A percentile compares a stretch with the other conserved stretches of the same genome.
These are phyloP conservation scores for Handroanthus guayacan DNA, from an alignment of 257 asterid species.

Conservation along the genomic window DNA sequence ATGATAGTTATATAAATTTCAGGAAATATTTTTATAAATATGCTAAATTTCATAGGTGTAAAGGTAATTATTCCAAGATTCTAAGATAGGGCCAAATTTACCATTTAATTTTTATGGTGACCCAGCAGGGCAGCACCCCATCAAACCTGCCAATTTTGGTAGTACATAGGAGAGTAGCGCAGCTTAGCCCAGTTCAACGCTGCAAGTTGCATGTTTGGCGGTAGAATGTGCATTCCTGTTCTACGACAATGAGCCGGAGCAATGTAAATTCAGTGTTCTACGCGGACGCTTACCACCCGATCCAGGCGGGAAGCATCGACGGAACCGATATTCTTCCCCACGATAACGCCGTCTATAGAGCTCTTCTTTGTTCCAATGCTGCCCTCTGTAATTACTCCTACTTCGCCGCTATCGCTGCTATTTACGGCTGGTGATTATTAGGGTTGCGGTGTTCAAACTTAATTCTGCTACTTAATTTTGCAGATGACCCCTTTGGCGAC, in stretches of 20 bases:
- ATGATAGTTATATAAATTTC: no score
- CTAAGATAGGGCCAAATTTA: no score
- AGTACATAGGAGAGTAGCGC: no score
- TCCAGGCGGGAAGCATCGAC: slow-evolving; percentile 97
- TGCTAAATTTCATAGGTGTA: no score
- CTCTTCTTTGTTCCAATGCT: slow-evolving; percentile 88
- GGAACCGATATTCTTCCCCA: slow-evolving; percentile 91
- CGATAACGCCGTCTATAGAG: slow-evolving; percentile 86
- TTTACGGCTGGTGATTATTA: slow-evolving; percentile 8
- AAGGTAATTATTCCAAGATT: no score
- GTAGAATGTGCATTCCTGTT: slow-evolving; percentile 7
- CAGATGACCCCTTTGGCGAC: slow-evolving; percentile 95
- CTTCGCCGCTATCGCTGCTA: neutral
- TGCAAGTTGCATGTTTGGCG: no score
- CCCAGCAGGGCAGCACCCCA: no score
- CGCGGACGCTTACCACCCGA: slow-evolving; percentile 85
- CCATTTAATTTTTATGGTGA: no score
- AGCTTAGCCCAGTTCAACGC: no score
- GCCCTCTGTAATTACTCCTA: slow-evolving; percentile 62
- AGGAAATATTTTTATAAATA: no score
- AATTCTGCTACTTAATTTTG: slow-evolving; percentile 28
- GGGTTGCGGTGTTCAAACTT: slow-evolving; percentile 23
- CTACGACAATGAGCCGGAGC: slow-evolving; percentile 47
- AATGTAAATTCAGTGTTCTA: slow-evolving; percentile 78
- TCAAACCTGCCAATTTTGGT: no score